phyloP scores from a whole-genome alignment of 495 filamentous ascomycete genomes.

The Xanthoparmelia taractica region DNA sequence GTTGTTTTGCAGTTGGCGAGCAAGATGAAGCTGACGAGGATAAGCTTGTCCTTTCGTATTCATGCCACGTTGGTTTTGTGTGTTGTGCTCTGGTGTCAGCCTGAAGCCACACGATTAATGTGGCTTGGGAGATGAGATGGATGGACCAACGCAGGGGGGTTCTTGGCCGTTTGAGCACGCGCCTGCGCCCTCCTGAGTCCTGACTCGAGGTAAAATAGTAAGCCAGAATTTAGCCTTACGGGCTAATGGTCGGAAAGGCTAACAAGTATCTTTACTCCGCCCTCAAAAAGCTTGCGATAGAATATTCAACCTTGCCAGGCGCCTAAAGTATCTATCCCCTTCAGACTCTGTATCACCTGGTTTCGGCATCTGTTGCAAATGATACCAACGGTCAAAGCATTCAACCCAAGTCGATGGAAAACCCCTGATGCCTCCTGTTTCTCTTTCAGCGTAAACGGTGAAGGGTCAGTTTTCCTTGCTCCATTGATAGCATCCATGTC shows the following conservation, averaged over 20 bases:
- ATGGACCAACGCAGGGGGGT: background rate
- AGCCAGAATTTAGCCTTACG: background rate
- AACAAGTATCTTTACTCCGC: too few relatives aligned
- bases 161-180: background rate
- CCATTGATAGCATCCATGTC: too few relatives aligned
- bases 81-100: too few relatives aligned
- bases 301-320: conserved; percentile 1
- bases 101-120: background rate
- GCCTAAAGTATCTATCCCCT: too few relatives aligned
- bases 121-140: background rate
- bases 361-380: too few relatives aligned
- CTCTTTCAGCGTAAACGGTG: background rate
- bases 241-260: too few relatives aligned
- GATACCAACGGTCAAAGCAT: too few relatives aligned
- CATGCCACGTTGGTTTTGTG: too few relatives aligned
- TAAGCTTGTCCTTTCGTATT: too few relatives aligned
- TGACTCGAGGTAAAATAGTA: background rate
- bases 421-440: background rate
- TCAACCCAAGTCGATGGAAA: background rate
- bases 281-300: background rate
- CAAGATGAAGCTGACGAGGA: background rate
- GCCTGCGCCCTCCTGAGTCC: background rate
- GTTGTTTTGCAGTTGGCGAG: too few relatives aligned
- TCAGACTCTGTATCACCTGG: background rate
- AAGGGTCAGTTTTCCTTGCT: too few relatives aligned